Base-by-base conservation (phyloP, 2,329 filamentous ascomycete genomes). In the Claviceps capensis region DNA sequence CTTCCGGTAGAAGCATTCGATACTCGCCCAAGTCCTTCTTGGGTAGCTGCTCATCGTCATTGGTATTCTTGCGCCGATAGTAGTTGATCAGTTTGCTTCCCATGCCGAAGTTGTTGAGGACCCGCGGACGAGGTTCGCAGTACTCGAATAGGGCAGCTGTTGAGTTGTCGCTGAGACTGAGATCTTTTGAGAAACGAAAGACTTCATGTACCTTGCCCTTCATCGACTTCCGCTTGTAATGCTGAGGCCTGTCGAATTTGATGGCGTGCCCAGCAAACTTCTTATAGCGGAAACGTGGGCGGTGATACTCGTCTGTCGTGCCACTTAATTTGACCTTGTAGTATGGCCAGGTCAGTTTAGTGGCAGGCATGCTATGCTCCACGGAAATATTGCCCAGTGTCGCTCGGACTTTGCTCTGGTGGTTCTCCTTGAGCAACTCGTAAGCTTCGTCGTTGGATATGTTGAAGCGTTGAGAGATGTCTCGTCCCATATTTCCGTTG, bases 41-140 rank as follows among this genome's bases (percentile, higher is more conserved):
- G 1, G 88, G 86, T 1, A 87, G 78, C 50, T 80, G 77, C 48
- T 82, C 79, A 55, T 93, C 87, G 46, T 94, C 87, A 37, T 77
- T 78, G 43, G 76, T 74, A 42, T 79, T 79, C 63, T 88, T 86
- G 61, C 88, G 88, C 54, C 90, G 86, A 65, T 96, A 96, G 68
- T 97, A 98, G 67, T 98, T 97, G 72, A 97, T 88, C 53, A 98
- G 79, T 50, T 89, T 86, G 65, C 85, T 95, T 50, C 90, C 90
- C 93, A 98, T 98, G 58, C 91, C 93, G 62, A 96, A 95, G 63
- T 95, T 96, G 44, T 91, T 96, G 55, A 98, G 73, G 54, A 95
- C 88, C 9, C 85, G 86, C 0, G 93, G 93, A 56, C 88, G 85
- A 62, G 96, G 89, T 67, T 98, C 93, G 8, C 88, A 94, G 65